A percentile compares a stretch with the other conserved stretches of the same genome.
Conservation (phyloP, 176 grass and related monocot species). For the Stipa capillata region DNA sequence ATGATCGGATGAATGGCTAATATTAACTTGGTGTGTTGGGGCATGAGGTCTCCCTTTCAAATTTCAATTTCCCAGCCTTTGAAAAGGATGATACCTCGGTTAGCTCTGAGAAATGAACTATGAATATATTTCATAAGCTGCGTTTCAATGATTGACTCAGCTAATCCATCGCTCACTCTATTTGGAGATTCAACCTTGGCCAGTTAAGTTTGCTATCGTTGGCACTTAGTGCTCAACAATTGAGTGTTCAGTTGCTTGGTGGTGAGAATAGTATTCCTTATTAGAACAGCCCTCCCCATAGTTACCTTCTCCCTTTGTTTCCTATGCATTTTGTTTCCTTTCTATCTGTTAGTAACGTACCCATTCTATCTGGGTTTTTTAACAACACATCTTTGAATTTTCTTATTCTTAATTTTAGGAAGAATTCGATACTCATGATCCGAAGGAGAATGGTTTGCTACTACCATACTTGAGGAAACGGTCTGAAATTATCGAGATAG, state of each 20-base stretch:
- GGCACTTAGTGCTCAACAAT: not conserved
- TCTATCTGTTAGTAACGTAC: not conserved
- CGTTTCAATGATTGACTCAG: not conserved
- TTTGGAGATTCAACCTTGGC: not conserved
- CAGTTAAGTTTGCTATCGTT: not conserved
- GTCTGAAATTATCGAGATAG: slow-evolving; percentile 61
- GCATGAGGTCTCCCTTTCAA: not conserved
- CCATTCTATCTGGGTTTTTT: not conserved
- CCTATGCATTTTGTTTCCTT: not conserved
- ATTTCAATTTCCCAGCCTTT: not conserved
- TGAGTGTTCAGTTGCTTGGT: not conserved
- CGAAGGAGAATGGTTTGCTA: slow-evolving; percentile 35
- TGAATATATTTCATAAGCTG: not conserved
- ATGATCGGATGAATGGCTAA: too few relatives aligned
- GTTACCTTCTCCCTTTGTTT: not conserved
- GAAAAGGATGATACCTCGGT: not conserved
- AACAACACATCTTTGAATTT: not conserved
- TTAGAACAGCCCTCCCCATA: not conserved
- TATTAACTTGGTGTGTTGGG: not conserved
- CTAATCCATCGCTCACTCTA: not conserved
- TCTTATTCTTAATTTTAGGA: slow-evolving; percentile 29
- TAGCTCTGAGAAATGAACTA: not conserved
- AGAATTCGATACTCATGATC: slow-evolving; percentile 61
- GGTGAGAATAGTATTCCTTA: not conserved
- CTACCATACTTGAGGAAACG: slow-evolving; percentile 53